phyloP scores from a whole-genome alignment of 2,329 filamentous ascomycete genomes.

The Orbilia oligospora region DNA sequence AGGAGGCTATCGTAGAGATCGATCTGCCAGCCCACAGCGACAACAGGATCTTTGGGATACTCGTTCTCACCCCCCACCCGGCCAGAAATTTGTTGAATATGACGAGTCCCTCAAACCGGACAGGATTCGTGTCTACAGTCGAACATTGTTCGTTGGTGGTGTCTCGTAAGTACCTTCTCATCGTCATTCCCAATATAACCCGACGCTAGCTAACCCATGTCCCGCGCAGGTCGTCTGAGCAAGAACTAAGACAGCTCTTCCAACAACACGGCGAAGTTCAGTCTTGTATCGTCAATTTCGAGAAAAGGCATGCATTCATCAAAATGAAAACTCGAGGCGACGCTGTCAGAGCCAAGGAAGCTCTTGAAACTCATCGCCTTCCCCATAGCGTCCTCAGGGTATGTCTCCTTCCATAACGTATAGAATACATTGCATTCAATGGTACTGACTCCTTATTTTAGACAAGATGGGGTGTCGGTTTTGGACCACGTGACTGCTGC shows the following conservation, averaged over 20 bases:
- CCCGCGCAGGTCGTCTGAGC: constrained; percentile 77
- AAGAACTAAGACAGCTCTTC: constrained; percentile 86
- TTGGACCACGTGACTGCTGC: constrained; percentile 95
- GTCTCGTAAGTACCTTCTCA: constrained; percentile 78
- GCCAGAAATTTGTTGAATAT: constrained; percentile 82
- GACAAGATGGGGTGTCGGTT: constrained; percentile 98
- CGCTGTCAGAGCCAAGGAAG: constrained; percentile 84
- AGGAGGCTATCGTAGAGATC: constrained; percentile 70
- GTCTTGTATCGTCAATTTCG: constrained; percentile 97
- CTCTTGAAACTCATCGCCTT: constrained; percentile 84
- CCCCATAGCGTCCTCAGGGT: constrained; percentile 81
- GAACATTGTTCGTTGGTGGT: constrained; percentile 95
- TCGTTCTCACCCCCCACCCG: constrained; percentile 64
- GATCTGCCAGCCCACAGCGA: constrained; percentile 83
- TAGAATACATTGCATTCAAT: neutral
- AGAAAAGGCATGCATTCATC: constrained; percentile 98
- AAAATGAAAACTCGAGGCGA: constrained; percentile 95
- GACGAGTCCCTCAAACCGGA: constrained; percentile 81
- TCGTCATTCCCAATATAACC: neutral
- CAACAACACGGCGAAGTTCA: constrained; percentile 87
- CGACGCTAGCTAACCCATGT: constrained; percentile 64
- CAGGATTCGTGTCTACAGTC: constrained; percentile 88
- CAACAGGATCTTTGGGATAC: constrained; percentile 61
- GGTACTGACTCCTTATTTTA: constrained; percentile 66
- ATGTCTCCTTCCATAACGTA: constrained; percentile 66